phyloP scores from a whole-genome alignment of 129 eudicot species.

The Arctium minus region DNA sequence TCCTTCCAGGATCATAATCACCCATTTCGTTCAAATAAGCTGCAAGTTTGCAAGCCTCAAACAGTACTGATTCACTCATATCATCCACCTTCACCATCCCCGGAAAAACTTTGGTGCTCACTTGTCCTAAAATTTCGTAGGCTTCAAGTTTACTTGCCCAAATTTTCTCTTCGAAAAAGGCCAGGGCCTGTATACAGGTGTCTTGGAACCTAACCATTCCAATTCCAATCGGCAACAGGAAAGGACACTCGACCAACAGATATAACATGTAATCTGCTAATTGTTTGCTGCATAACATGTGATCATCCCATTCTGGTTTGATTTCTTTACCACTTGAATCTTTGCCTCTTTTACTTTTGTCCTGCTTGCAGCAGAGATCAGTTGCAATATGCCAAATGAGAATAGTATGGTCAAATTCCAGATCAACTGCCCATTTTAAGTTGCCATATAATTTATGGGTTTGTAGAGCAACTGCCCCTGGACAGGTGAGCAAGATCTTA shows the following conservation, averaged over 20 bases:
- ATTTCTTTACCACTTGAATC: background rate
- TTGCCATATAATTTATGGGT: slow-evolving; percentile 8
- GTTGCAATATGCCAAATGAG: slow-evolving; percentile 43
- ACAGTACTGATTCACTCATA: slow-evolving; percentile 47
- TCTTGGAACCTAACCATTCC: slow-evolving; percentile 50
- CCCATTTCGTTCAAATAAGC: slow-evolving; percentile 4
- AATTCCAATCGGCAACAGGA: slow-evolving; percentile 53
- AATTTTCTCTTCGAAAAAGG: slow-evolving; percentile 29
- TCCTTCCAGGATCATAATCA: background rate
- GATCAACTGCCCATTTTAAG: slow-evolving; percentile 17
- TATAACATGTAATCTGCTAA: slow-evolving; percentile 49
- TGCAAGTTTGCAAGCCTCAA: slow-evolving; percentile 45
- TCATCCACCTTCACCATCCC: slow-evolving; percentile 40
- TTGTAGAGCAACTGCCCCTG: slow-evolving; percentile 24
- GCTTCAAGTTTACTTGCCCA: slow-evolving; percentile 14
- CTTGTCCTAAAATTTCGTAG: slow-evolving; percentile 20
- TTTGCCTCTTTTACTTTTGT: background rate
- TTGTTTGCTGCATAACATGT: slow-evolving; percentile 19
- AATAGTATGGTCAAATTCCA: slow-evolving; percentile 33
- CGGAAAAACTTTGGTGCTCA: slow-evolving; percentile 32
- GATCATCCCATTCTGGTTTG: slow-evolving; percentile 13
- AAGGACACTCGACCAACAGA: slow-evolving; percentile 43
- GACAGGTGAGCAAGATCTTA: slow-evolving; percentile 3
- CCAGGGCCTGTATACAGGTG: slow-evolving; percentile 38
- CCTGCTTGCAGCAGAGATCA: slow-evolving; percentile 19